Base-by-base conservation (phyloP, 75 land plant genomes). In the Sequoiadendron giganteum region DNA sequence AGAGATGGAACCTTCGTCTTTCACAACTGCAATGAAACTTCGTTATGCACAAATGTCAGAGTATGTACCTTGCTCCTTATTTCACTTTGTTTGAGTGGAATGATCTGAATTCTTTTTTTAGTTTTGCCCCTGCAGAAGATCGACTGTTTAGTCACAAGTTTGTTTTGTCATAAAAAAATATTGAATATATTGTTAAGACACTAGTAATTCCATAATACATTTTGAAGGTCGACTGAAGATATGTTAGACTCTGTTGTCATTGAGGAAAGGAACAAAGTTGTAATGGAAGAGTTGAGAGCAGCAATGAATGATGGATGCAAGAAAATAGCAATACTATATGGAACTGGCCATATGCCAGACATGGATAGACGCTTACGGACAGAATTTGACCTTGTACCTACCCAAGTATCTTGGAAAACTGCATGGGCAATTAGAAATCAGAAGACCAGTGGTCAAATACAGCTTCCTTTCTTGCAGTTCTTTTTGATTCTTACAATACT, bases 281-380 rank as follows among this genome's bases (percentile, higher is more conserved):
- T 96, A 38, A 87, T 88, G 48, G 95, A 92, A 80, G 99, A 93
- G 87, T 90, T 98, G 77, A 70, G 87, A 86, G 90, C 89, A 76
- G 96, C 98, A 73, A 87, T 98, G 19, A 88, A 91, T 30, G 93
- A 92, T 45, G 99, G 99, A 9, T 90, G 96, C 85, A 92, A 93
- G 25, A 94, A 84, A 87, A 94, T 98, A 32, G 99, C 99, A 43
- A 92, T 98, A 32, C 91, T 98, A 47, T 98, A 96, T 88, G 99
- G 99, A 10, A 95, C 95, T 65, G 99, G 97, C 32, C 99, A 98
- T 88, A 92, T 98, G 93, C 98, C 98, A 48, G 99, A 97, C 85
- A 88, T 98, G 91, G 97, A 96, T 58, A 87, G 93, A 70, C 92
- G 99, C 4, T 89, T 98, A 54, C 88, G 93, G 3, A 91, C 93